Evolutionary conservation across 805 yeast species (phyloP), one percentile per base, ranked within the genome.

Genomic region (Ogataea sp.): DNA sequence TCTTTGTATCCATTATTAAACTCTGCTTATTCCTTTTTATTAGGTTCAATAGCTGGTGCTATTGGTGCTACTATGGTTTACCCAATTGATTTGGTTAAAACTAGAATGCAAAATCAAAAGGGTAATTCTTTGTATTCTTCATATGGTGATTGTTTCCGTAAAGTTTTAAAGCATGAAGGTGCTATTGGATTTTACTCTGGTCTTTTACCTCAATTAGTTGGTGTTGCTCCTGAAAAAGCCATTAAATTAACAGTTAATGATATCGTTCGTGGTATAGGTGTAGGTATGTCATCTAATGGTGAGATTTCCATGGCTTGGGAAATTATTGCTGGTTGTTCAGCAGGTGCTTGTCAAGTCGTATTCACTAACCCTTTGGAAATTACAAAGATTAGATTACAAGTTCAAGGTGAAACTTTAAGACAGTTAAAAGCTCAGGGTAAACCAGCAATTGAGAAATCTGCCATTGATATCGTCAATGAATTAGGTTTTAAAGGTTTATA

Each of bases 181-280:
- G 53, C 83, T 36, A 66, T 70, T 50, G 97, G 97, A 8, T 71
- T 90, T 42, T 90, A 90, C 62, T 82, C 95, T 5, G 98, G 98
- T 39, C 68, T 90, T 38, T 84, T 86, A 9, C 97, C 97, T 15
- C 97, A 93, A 63, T 68, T 90, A 53, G 78, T 93, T 36, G 98
- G 98, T 49, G 97, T 90, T 38, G 97, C 97, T 0, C 98, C 98
- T 2, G 98, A 90, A 61, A 90, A 90, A 68, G 97, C 97, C 33
- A 90, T 90, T 54, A 90, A 90, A 64, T 75, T 90, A 48, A 89
- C 97, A 0, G 95, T 90, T 30, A 90, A 90, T 62, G 98, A 90
- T 58, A 66, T 84, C 41, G 80, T 88, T 42, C 75, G 97, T 52
- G 79, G 80, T 23, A 69, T 76, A 39, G 79, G 90, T 45, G 71